Base-by-base conservation (phyloP, 2,329 filamentous ascomycete species). In the Colletotrichum agaves region DNA sequence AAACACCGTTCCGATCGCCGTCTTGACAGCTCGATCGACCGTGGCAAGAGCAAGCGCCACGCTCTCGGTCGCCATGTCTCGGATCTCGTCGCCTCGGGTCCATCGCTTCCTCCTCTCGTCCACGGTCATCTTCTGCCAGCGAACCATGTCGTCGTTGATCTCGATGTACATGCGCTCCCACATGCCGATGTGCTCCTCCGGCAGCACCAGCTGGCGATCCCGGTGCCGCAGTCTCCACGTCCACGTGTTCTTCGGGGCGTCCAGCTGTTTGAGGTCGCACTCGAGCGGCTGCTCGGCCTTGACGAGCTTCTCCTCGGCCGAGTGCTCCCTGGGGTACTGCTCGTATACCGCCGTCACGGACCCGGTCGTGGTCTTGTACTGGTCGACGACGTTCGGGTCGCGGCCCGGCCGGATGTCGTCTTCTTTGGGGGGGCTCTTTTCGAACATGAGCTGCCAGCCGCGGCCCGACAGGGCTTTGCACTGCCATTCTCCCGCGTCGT, bases 401-500 rank as follows among this genome's bases (percentile, higher is more conserved):
- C 58, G 58, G n/a, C 58, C 37, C 4, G 58, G 46, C 2, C 58
- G 58, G 47, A 61, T 43, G 21, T 31, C 47, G 10, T 41, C 44
- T 11, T 50, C 58, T n/a, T 56, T 31, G 1, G 33, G 39, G 4
- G 63, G 41, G 5, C 12, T 55, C 53, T 62, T 59, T 6, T 59
- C 63, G 17, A 73, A 66, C 39, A 53, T 46, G 47, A 65, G 57
- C 44, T 60, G 33, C 58, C 58, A 69, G 2, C 68, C 63, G 4
- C 50, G 73, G 59, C 57, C 71, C 39, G 60, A 61, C 1, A 71
- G 52, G 3, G 70, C 69, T 43, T 61, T 55, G 8, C 71, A 72
- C 17, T 56, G 49, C 69, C 76, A 78, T 2, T 63, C 60, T 10
- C 71, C 74, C 11, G 67, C 67, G 56, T 78, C 76, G 53, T 77